Evolutionary conservation across 169 alveolate genomes (phyloP), one percentile per base, ranked within the genome.

Genomic region (Cryptosporidium meleagridis): DNA sequence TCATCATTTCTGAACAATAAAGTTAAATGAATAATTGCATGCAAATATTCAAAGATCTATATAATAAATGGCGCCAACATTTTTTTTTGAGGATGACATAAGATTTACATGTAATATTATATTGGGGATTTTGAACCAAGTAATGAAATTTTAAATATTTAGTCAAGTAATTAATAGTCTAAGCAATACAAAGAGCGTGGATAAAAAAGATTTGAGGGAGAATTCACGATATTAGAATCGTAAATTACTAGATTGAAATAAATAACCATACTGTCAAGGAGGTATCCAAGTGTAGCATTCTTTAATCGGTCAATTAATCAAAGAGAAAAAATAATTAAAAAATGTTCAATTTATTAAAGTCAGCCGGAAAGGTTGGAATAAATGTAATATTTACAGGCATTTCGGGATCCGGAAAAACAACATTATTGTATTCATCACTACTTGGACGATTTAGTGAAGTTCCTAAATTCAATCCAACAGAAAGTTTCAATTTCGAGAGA

Each of bases 401-500:
- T 33, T 23, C 73, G 7, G 89, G 75, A 6, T 61, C 75, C 14
- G 89, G 89, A 2, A 80, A 80, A 29, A 80, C 89, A 23, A 80
- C 89, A 1, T 26, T 80, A 14, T 48, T 80, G 10, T 80, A 80
- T 44, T 80, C 89, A 29, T 62, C 80, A 7, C 48, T 62, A n/a
- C 45, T 65, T 16, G 75, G 89, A 6, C 33, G 75, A 10, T 48
- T 80, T 35, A 62, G 18, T 16, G 67, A 61, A 45, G 9, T 3
- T 45, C 75, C 89, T n/a, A 35, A 35, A 26, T 26, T 80, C 1
- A 41, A 80, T 12, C 72, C 72, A 3, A 80, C 89, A n/a, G 75
- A 62, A 44, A 80, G 89, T 53, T 80, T 80, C 39, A 80, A 80
- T 39, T 80, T 80, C 9, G 89, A 80, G 39, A 59, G 59, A 62